These are phyloP conservation scores for Phalaenopsis aphrodite DNA, from an alignment of 106 monocot genomes.

Conservation along the genomic window DNA sequence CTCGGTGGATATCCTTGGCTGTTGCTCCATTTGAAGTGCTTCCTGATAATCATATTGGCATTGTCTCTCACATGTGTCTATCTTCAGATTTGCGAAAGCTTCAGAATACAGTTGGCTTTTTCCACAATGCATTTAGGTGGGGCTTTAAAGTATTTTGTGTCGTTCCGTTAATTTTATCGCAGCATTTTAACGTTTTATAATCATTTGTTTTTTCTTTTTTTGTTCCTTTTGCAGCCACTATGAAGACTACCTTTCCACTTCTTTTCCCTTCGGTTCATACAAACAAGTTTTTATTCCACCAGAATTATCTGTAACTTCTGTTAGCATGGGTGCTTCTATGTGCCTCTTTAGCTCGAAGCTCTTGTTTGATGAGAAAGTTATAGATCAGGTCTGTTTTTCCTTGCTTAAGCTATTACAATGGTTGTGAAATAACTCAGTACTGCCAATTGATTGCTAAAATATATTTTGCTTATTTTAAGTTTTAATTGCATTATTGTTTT, in stretches of 20 bases:
- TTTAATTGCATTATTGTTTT: not conserved
- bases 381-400: conserved; percentile 63
- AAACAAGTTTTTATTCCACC: conserved; percentile 89
- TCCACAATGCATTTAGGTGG: conserved; percentile 80
- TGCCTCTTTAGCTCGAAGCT: conserved; percentile 76
- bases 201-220: conserved; percentile 6
- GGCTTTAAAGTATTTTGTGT: not conserved
- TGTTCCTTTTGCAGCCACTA: conserved; percentile 54
- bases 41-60: conserved; percentile 63
- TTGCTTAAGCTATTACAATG: not conserved
- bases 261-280: conserved; percentile 93
- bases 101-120: conserved; percentile 78
- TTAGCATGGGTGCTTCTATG: conserved; percentile 73
- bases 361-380: conserved; percentile 83
- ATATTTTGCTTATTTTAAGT: not conserved
- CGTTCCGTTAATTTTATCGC: not conserved
- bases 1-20: conserved; percentile 80
- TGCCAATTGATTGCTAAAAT: not conserved
- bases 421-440: not conserved
- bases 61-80: conserved; percentile 78
- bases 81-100: conserved; percentile 54
- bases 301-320: conserved; percentile 52
- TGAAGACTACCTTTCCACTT: conserved; percentile 81
- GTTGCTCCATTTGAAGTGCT: conserved; percentile 88
- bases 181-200: not conserved